Percentiles rank a stretch among this genome's conserved stretches.
phyloP scores from a whole-genome alignment of 73 alveolate genomes.

The Tetrahymena elliotti region DNA sequence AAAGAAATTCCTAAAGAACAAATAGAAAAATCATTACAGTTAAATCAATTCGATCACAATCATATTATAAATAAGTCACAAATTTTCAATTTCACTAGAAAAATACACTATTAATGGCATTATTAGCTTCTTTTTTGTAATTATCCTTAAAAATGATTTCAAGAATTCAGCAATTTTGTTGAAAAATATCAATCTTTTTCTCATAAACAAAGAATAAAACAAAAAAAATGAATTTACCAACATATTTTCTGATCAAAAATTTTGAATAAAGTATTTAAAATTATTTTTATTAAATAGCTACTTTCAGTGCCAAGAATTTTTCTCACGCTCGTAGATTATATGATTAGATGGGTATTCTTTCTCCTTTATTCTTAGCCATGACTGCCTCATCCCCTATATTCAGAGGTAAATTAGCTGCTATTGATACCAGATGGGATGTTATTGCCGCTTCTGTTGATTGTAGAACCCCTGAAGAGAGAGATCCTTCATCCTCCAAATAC shows the following conservation, averaged over 20 bases:
- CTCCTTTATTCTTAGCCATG: slow-evolving; percentile 68
- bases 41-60: background rate
- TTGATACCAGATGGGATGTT: slow-evolving; percentile 90
- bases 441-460: slow-evolving; percentile 83
- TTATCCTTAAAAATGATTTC: no score
- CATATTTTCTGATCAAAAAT: background rate
- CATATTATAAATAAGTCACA: no score
- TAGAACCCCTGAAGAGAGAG: slow-evolving; percentile 84
- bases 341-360: slow-evolving; percentile 58
- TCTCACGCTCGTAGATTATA: slow-evolving; percentile 64
- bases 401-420: slow-evolving; percentile 75
- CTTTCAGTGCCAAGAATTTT: slow-evolving; percentile 48
- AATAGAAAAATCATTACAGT: background rate
- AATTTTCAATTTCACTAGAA: no score
- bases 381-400: slow-evolving; percentile 68
- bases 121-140: no score
- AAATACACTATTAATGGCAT: no score
- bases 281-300: slow-evolving; percentile 39
- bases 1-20: background rate
- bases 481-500: slow-evolving; percentile 52
- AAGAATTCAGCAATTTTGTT: no score
- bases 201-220: background rate
- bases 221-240: no score
- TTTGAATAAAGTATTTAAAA: slow-evolving; percentile 21
- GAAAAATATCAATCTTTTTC: no score